Base-by-base conservation (phyloP, 352 stramenopile genomes). In the Phytophthora crassamura region DNA sequence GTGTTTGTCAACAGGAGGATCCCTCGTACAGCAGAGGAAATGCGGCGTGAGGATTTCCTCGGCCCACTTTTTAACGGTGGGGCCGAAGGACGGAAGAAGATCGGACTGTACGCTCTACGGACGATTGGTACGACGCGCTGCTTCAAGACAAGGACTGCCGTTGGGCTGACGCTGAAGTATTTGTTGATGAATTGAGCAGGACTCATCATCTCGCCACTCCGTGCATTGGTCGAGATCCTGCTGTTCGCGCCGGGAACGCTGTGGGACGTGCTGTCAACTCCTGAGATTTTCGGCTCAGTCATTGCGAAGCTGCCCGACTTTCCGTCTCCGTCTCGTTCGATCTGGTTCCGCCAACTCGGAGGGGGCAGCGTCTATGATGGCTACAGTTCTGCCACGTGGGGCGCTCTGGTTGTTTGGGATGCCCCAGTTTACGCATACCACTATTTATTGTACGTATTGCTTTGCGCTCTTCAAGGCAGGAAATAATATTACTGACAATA, bases 381-480 rank as follows among this genome's bases (percentile, higher is more conserved):
- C 7, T 94, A 90, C 60, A 80, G 59, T 30, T 66, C 66, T 1
- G 30, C 63, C 4, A 69, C 62, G 15, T 94, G 85, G 85, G 75
- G 78, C 18, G 64, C 59, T 5, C 70, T 70, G 10, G 69, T 94
- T 20, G 64, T 88, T 7, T 94, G 85, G 85, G 82, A 92, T 39
- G 76, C 85, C 22, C 85, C 85, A 3, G 59, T 92, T 9, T 87
- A 83, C 43, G 69, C 68, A 6, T 94, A 90, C 46, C 58, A 81
- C 48, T 94, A 92, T 69, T 69, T 92, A 63, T 90, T 94, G 85
- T 94, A 75, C 50, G 85, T 83, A 47, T 18, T 9, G 15, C 18
- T 15, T 51, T 18, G 5, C 51, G 15, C 15, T 15, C 14, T 43
- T 6, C 5, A 34, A 35, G 18, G 7, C 34, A 33, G n/a, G 6